Conservation (phyloP, 2,329 filamentous ascomycete species). For the Arthroderma uncinatum region DNA sequence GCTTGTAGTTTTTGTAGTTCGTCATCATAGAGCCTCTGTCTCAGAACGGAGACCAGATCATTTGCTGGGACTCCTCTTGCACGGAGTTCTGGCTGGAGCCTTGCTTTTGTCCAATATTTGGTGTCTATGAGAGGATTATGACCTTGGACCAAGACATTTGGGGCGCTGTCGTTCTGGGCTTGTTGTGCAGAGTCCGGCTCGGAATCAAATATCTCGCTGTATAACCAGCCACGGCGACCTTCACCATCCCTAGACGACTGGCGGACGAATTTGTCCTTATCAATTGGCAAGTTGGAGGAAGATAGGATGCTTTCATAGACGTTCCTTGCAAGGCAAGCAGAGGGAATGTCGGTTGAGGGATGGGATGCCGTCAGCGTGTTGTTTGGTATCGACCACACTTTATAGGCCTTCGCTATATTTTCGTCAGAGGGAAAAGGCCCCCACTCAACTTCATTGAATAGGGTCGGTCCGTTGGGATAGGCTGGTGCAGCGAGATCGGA, state of each 20-base stretch:
- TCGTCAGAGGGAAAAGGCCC: slow-evolving; percentile 17
- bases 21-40: slow-evolving; percentile 17
- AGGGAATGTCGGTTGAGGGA: not conserved
- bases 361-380: slow-evolving; percentile 12
- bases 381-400: slow-evolving; percentile 22
- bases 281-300: slow-evolving; percentile 16
- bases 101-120: slow-evolving; percentile 15
- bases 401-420: slow-evolving; percentile 21
- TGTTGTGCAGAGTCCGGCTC: not conserved
- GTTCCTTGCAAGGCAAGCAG: slow-evolving; percentile 20
- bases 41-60: slow-evolving; percentile 15
- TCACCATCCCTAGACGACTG: not conserved
- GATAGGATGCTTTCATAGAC: slow-evolving; percentile 26
- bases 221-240: slow-evolving; percentile 10
- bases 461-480: slow-evolving; percentile 20
- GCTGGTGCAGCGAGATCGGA: slow-evolving; percentile 9
- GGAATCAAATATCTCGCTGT: slow-evolving; percentile 15
- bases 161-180: not conserved
- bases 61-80: slow-evolving; percentile 11
- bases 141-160: slow-evolving; percentile 11
- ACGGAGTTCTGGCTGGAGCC: slow-evolving; percentile 15
- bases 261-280: slow-evolving; percentile 3
- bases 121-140: slow-evolving; percentile 11
- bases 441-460: slow-evolving; percentile 22
- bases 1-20: slow-evolving; percentile 12